Evolutionary conservation across 1,139 yeast species (phyloP).

Genomic region (Candida labiduridarum): DNA sequence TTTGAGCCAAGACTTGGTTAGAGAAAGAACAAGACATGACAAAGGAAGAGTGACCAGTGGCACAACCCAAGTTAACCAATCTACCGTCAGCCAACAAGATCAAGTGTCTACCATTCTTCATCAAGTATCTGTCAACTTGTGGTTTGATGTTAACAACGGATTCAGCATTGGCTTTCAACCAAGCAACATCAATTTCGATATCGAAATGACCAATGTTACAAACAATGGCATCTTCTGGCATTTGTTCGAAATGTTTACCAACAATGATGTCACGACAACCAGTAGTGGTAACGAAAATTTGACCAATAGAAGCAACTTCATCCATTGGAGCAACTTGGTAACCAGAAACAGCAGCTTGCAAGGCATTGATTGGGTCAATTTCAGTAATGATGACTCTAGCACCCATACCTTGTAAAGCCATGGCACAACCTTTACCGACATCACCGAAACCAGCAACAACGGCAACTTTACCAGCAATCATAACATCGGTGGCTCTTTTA

Average conservation of each 20-base stretch:
- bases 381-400: slow-evolving; percentile 98
- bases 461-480: slow-evolving; percentile 99
- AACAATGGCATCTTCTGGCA: slow-evolving; percentile 99
- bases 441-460: slow-evolving; percentile 99
- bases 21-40: slow-evolving; percentile 99
- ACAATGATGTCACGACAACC: slow-evolving; percentile 99
- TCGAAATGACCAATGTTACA: slow-evolving; percentile 99
- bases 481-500: slow-evolving; percentile 99
- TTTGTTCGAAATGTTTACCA: slow-evolving; percentile 80
- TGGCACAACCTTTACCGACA: slow-evolving; percentile 99
- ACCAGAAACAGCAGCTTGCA: slow-evolving; percentile 99
- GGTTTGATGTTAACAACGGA: slow-evolving; percentile 97
- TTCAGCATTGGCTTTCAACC: slow-evolving; percentile 91
- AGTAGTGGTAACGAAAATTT: slow-evolving; percentile 98
- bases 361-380: slow-evolving; percentile 98
- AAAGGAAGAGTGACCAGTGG: slow-evolving; percentile 99
- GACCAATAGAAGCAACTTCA: slow-evolving; percentile 91
- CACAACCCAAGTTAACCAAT: slow-evolving; percentile 99
- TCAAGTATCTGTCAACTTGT: slow-evolving; percentile 97
- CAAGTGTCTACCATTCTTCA: slow-evolving; percentile 89
- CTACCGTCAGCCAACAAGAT: slow-evolving; percentile 99
- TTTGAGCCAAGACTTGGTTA: slow-evolving; percentile 99
- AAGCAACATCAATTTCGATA: slow-evolving; percentile 98
- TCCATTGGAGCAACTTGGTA: slow-evolving; percentile 97
- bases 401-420: slow-evolving; percentile 99